Percentiles rank a stretch among this genome's conserved stretches.
Conservation (phyloP, 176 grass and related monocot species). For the Triticum dicoccoides region DNA sequence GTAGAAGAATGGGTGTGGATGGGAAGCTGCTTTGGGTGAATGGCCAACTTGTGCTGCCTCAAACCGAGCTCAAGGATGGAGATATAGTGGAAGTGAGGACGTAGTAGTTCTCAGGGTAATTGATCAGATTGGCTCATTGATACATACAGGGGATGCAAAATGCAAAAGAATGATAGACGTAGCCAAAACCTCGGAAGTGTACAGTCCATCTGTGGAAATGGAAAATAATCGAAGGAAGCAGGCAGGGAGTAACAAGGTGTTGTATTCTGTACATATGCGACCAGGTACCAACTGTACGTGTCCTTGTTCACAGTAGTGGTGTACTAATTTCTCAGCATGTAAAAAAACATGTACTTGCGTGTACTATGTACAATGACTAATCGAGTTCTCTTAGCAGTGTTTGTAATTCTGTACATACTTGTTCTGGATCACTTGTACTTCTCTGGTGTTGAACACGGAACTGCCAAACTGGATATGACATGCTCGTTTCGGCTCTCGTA, state of each 20-base stretch:
- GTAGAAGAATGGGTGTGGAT: slow-evolving; percentile 85
- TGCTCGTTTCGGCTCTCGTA: too few relatives aligned
- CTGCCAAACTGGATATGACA: too few relatives aligned
- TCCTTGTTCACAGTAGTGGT: slow-evolving; percentile 6
- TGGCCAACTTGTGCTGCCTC: slow-evolving; percentile 76
- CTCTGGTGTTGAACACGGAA: background rate
- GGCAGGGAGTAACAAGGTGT: slow-evolving; percentile 12
- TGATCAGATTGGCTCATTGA: background rate
- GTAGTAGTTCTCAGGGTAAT: slow-evolving; percentile 27
- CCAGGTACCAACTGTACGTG: slow-evolving; percentile 14
- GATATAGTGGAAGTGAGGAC: slow-evolving; percentile 96
- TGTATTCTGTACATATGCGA: slow-evolving; percentile 32
- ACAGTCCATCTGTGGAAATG: slow-evolving; percentile 39
- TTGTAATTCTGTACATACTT: background rate
- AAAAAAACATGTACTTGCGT: background rate
- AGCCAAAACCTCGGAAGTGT: slow-evolving; percentile 32
- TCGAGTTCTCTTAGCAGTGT: background rate
- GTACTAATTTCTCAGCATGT: slow-evolving; percentile 23
- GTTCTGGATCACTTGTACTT: background rate
- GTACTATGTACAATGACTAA: background rate
- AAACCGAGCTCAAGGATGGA: slow-evolving; percentile 88
- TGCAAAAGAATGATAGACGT: slow-evolving; percentile 15
- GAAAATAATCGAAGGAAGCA: slow-evolving; percentile 15
- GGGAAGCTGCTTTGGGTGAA: slow-evolving; percentile 78
- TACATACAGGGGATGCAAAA: background rate